Evolutionary conservation across 305 asterid species (phyloP).

Genomic region (Coffea humblotiana): DNA sequence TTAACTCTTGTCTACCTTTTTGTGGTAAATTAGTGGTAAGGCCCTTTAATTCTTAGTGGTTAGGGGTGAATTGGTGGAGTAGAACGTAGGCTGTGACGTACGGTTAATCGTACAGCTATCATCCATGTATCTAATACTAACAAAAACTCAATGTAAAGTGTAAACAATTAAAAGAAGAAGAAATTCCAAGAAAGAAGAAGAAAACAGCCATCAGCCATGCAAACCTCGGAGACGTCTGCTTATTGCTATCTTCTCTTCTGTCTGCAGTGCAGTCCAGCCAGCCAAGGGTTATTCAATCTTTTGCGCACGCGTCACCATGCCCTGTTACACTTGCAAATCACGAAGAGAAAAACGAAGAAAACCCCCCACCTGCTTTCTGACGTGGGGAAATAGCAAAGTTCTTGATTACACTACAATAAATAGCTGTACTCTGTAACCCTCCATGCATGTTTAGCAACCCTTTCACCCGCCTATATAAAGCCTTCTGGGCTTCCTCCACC

Average conservation of each 20-base stretch:
- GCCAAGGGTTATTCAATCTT: neutral
- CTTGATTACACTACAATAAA: slow-evolving; percentile 2
- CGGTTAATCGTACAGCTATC: neutral
- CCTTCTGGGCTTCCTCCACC: neutral
- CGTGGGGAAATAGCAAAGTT: slow-evolving; percentile 15
- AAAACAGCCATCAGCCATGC: neutral
- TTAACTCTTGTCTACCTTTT: neutral
- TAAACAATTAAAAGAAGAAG: no score
- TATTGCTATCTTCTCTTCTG: neutral
- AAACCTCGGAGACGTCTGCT: slow-evolving; percentile 7
- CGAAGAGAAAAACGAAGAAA: neutral
- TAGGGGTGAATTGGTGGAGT: neutral
- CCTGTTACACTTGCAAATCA: slow-evolving; percentile 2
- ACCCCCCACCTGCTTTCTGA: neutral
- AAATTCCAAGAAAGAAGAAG: neutral
- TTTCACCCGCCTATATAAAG: neutral
- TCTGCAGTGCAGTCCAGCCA: neutral
- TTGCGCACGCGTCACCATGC: slow-evolving; percentile 4
- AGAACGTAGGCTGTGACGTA: slow-evolving; percentile 16
- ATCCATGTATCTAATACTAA: neutral
- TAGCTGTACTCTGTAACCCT: neutral
- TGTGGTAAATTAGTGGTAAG: neutral
- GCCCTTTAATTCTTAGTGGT: neutral
- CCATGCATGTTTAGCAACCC: neutral
- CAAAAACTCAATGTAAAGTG: neutral